These are phyloP conservation scores for Tetrahymena thermophila DNA, from an alignment of 73 alveolate genomes.

Conservation along the genomic window DNA sequence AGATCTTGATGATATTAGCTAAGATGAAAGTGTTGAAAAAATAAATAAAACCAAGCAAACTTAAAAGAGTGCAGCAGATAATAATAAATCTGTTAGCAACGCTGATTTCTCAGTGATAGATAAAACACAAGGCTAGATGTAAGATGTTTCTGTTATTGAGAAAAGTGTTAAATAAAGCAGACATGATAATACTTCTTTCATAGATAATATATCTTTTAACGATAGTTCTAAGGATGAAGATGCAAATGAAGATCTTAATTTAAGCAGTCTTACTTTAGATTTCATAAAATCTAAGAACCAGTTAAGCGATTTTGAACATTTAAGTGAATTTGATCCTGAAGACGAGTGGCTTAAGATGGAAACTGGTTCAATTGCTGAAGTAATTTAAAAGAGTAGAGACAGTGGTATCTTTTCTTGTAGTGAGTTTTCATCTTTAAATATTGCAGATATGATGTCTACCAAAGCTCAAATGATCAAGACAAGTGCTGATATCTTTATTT, in stretches of 20 bases:
- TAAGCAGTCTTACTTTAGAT: not conserved
- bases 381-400: constrained; percentile 14
- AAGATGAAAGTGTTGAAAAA: constrained; percentile 14
- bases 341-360: constrained; percentile 59
- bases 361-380: constrained; percentile 32
- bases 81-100: not conserved
- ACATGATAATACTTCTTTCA: constrained; percentile 15
- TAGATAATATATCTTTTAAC: not conserved
- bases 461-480: constrained; percentile 41
- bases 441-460: not conserved
- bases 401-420: not conserved
- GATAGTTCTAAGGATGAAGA: constrained; percentile 12
- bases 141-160: not conserved
- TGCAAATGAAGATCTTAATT: not conserved
- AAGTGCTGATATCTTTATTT: constrained; percentile 69
- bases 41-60: not conserved
- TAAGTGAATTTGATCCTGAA: constrained; percentile 59
- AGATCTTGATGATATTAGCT: constrained; percentile 1
- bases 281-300: constrained; percentile 25
- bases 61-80: constrained; percentile 12
- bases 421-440: not conserved
- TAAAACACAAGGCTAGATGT: not conserved
- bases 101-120: not conserved
- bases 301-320: constrained; percentile 53
- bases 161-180: constrained; percentile 3